Evolutionary conservation across 1,139 yeast species (phyloP).

Genomic region (Protomyces inundatus): DNA sequence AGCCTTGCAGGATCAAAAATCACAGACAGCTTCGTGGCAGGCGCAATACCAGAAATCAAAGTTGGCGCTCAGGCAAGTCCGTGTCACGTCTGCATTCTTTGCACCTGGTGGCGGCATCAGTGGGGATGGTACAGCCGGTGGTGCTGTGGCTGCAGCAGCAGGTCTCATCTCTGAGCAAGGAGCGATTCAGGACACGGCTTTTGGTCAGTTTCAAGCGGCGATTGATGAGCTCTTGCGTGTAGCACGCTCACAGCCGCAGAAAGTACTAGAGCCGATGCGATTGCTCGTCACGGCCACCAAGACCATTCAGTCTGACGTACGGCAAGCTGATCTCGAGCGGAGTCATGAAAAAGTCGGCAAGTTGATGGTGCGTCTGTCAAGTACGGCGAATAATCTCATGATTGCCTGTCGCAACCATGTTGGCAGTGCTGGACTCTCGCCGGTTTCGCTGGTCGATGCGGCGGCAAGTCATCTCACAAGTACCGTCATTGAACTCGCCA

Average conservation of each 20-base stretch:
- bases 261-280: constrained; percentile 1
- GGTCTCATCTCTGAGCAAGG: neutral
- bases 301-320: constrained; percentile 3
- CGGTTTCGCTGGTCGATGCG: constrained; percentile 67
- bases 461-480: constrained; percentile 72
- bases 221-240: constrained; percentile 30
- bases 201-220: constrained; percentile 27
- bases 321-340: neutral
- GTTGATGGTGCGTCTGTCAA: constrained; percentile 43
- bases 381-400: constrained; percentile 68
- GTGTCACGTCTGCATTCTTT: constrained; percentile 19
- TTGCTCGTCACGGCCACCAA: constrained; percentile 2
- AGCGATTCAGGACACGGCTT: neutral
- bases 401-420: constrained; percentile 76
- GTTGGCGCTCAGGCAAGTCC: constrained; percentile 20
- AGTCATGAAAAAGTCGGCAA: constrained; percentile 23
- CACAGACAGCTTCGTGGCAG: constrained; percentile 42
- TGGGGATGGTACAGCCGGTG: neutral
- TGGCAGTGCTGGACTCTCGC: constrained; percentile 58
- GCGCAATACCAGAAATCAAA: constrained; percentile 33
- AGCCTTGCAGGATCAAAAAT: constrained; percentile 37
- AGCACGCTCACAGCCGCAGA: constrained; percentile 7
- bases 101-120: constrained; percentile 4
- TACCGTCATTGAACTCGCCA: constrained; percentile 64
- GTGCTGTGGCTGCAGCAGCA: neutral